Evolutionary conservation across 768 basidiomycete genomes (phyloP).

Genomic region (Tricholoma hemisulphureum): DNA sequence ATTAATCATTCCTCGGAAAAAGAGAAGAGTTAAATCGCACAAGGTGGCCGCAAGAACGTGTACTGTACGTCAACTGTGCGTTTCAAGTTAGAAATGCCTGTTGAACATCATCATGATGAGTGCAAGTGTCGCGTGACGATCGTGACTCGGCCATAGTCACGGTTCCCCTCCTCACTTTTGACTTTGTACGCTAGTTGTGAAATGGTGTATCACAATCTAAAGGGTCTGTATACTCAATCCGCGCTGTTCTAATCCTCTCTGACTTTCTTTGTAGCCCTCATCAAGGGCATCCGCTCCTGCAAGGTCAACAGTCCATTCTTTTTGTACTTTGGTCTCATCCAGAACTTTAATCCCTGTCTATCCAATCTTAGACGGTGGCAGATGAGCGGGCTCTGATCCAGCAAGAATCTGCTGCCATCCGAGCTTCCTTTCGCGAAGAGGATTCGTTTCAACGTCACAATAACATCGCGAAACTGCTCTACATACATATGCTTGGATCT

Average conservation of each 20-base stretch:
- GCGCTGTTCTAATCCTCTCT: constrained; percentile 7
- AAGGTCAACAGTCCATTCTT: constrained; percentile 56
- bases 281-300: constrained; percentile 97
- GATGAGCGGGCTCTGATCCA: constrained; percentile 97
- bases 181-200: not conserved
- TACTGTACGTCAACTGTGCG: too few species aligned
- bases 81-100: too few species aligned
- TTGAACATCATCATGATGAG: too few species aligned
- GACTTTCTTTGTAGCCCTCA: constrained; percentile 64
- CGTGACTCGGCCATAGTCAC: not conserved
- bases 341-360: constrained; percentile 18
- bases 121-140: too few species aligned
- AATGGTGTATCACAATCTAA: constrained; percentile 87
- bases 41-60: too few species aligned
- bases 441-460: constrained; percentile 94
- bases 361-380: constrained; percentile 77
- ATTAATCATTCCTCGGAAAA: too few species aligned
- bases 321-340: too few species aligned
- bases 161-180: not conserved
- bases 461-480: constrained; percentile 96
- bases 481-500: constrained; percentile 98
- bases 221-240: constrained; percentile 47
- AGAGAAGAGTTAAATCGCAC: too few species aligned
- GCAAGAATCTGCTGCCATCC: constrained; percentile 95
- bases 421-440: constrained; percentile 96